Evolutionary conservation across 345 rosid genomes (phyloP), one percentile per base, ranked within the genome.

Genomic region (Melastoma malabathricum): DNA sequence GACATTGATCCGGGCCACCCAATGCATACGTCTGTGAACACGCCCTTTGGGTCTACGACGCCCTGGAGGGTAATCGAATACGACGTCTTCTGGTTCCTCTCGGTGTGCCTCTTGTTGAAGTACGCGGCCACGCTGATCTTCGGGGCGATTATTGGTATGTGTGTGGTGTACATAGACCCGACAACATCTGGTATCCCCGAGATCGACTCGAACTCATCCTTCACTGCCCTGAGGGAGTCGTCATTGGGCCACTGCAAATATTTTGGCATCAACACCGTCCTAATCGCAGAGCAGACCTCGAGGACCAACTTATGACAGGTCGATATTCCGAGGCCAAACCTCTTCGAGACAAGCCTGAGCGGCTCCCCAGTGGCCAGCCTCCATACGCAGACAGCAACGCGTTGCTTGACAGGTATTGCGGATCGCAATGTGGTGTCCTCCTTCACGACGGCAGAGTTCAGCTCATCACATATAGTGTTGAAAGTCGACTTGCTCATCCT

Each of bases 301-400:
- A 63, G 68, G 0, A 63, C 68, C 48, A 63, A 16, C 48, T 63
- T 63, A 57, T 63, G 68, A 49, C 68, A 63, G 18, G 68, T 63
- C 6, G 68, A 63, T 23, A 63, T 63, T 9, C 68, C 68, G 2
- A 63, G 44, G n/a, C 68, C 68, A 10, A 63, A 63, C 62, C 46
- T 57, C 23, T 63, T 63, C 3, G 67, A 63, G 18, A 63, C 67
- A 4, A 63, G 67, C 47, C 67, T 41, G 18, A 63, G 60, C 45
- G 66, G 66, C 56, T 62, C 66, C 1, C 66, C 66, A 0, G 66
- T 62, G 6, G 66, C 94, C 49, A 90, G 55, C 62, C 98, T 66
- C 96, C 96, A 90, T 29, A 90, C 62, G 27, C 98, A 90, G 18
- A 86, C 98, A 13, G 98, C 98, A 18, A 90, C 96, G 46, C 98